phyloP scores from a whole-genome alignment of 305 asterid species.

The Fraxinus nigra region DNA sequence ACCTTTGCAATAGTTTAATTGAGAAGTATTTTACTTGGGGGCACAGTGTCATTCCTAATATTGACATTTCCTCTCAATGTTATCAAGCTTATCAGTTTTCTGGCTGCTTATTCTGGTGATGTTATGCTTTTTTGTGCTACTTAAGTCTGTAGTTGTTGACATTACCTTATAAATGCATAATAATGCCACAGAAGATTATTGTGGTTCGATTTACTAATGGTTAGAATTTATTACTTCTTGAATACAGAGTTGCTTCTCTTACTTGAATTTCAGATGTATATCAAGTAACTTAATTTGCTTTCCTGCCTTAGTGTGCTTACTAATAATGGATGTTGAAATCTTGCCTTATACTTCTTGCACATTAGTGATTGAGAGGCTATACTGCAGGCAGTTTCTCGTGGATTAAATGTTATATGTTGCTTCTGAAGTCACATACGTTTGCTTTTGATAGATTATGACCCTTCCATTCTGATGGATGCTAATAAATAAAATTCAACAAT shows the following conservation, averaged over 20 bases:
- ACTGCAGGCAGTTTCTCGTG: slow-evolving; percentile 25
- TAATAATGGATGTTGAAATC: neutral
- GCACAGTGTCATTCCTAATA: neutral
- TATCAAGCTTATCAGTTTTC: neutral
- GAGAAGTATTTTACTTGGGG: neutral
- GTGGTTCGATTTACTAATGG: neutral
- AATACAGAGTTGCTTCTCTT: neutral
- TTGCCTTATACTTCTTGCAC: neutral
- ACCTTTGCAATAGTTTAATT: neutral
- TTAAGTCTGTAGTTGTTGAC: neutral
- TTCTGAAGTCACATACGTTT: slow-evolving; percentile 15
- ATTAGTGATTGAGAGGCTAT: neutral
- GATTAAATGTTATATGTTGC: slow-evolving; percentile 29
- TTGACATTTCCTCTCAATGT: neutral
- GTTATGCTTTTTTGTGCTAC: neutral
- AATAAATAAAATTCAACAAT: slow-evolving; percentile 42
- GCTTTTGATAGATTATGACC: slow-evolving; percentile 64
- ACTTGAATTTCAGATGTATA: neutral
- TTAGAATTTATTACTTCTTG: neutral
- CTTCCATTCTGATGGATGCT: slow-evolving; percentile 65
- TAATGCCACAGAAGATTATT: neutral
- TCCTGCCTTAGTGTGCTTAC: neutral
- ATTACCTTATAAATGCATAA: neutral
- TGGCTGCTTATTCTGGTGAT: neutral
- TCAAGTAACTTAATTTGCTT: neutral